phyloP scores from a whole-genome alignment of 2,329 filamentous ascomycete species.

The Cadophora gregata region DNA sequence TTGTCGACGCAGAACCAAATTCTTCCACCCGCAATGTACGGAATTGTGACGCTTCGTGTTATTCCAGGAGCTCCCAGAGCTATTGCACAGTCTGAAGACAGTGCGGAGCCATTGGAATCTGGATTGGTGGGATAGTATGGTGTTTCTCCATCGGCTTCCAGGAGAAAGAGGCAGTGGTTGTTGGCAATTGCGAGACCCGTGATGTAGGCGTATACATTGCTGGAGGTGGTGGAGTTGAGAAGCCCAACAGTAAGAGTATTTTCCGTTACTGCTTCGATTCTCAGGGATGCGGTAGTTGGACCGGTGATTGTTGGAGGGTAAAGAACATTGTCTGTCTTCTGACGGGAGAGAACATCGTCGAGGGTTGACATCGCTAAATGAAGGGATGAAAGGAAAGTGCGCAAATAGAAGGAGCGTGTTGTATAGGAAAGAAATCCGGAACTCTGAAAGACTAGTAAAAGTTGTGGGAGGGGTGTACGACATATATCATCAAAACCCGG shows the following conservation, averaged over 20 bases:
- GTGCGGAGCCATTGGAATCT: constrained; percentile 52
- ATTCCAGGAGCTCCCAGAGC: constrained; percentile 66
- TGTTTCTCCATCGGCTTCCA: constrained; percentile 70
- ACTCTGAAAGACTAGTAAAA: neutral
- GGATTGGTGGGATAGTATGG: constrained; percentile 69
- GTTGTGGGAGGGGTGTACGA: neutral
- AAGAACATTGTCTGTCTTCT: constrained; percentile 29
- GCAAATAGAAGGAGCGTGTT: neutral
- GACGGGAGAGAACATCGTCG: constrained; percentile 28
- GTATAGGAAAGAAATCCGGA: neutral
- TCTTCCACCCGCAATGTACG: constrained; percentile 71
- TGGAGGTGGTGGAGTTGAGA: constrained; percentile 69
- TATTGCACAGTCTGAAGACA: constrained; percentile 67
- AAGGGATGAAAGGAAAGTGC: neutral
- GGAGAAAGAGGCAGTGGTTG: constrained; percentile 63
- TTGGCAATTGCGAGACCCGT: constrained; percentile 68
- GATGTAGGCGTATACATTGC: constrained; percentile 70
- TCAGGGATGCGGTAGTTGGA: constrained; percentile 6
- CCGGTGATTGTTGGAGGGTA: constrained; percentile 22
- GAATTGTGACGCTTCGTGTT: constrained; percentile 66
- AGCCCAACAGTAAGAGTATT: constrained; percentile 63
- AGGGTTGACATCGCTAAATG: constrained; percentile 30
- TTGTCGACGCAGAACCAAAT: constrained; percentile 74
- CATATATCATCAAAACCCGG: neutral
- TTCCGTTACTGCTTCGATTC: constrained; percentile 7